Evolutionary conservation across 2,329 filamentous ascomycete genomes (phyloP), one percentile per base, ranked within the genome.

Genomic region (Dryadomyces sulphureus): DNA sequence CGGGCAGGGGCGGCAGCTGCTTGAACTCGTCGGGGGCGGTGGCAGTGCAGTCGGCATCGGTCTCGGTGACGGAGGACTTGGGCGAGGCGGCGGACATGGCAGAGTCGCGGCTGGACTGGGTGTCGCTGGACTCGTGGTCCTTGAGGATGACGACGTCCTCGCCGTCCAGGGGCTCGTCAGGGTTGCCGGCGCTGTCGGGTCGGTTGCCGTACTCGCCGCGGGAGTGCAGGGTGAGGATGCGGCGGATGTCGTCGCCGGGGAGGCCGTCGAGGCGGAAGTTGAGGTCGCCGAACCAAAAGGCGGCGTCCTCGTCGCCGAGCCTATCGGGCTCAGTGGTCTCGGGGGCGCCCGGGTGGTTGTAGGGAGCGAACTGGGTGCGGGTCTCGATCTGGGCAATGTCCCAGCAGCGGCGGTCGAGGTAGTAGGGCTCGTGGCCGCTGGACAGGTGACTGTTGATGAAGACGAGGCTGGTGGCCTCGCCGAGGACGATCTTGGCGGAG

Each of bases 271-370:
- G 71, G 27, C 92, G 78, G 58, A 95, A 98, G 60, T 98, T 98
- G 38, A 98, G 70, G 60, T 98, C 92, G 7, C 92, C 92, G 57
- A 94, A 85, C 87, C 90, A 96, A 57, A 98, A 95, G 0, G 81
- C 79, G 63, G 95, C 88, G 57, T 98, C 92, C 53, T 94, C 90
- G 35, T 93, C 84, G 1, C 86, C 89, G 52, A 98, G 81, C 32
- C 69, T 75, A 44, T 84, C 78, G 1, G 71, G 66, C 20, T 81
- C 76, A 7, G 32, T 36, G n/a, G 80, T 77, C 34, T 79, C 70
- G 2, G 75, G 65, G 6, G 82, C 76, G 8, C 84, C 79, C 0
- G 73, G 67, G 20, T 47, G 73, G 35, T 69, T 68, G 7, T 93
- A 73, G 0, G 87, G 79, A 7, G 83, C 77, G 55, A 96, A 96